phyloP scores from a whole-genome alignment of 2,329 filamentous ascomycete species.

The Alternaria gaisen region DNA sequence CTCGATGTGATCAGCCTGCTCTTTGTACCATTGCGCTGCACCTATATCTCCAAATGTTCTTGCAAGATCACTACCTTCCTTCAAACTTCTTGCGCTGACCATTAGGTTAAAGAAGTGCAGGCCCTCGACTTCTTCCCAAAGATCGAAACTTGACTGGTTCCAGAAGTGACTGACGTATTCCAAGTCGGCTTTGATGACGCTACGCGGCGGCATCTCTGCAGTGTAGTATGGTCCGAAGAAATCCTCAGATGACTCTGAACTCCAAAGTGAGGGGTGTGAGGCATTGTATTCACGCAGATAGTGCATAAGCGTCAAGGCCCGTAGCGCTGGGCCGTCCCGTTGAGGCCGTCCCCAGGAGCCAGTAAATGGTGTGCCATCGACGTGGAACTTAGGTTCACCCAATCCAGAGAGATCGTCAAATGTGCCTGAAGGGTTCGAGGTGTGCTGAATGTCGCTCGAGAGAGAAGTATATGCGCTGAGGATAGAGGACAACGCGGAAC shows the following conservation, averaged over 20 bases:
- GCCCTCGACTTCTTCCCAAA: conserved; percentile 58
- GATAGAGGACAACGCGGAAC: conserved; percentile 39
- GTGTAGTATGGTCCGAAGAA: conserved; percentile 51
- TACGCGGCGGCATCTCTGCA: conserved; percentile 46
- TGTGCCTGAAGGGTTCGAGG: conserved; percentile 49
- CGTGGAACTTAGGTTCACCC: conserved; percentile 56
- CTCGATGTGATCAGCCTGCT: conserved; percentile 49
- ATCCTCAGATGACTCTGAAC: conserved; percentile 27
- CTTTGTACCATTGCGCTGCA: conserved; percentile 50
- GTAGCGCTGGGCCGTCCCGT: conserved; percentile 56
- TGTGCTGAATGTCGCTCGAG: conserved; percentile 51
- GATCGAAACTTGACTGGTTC: conserved; percentile 54
- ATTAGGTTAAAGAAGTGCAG: conserved; percentile 54
- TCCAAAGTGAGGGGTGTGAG: conserved; percentile 51
- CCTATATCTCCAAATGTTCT: conserved; percentile 46
- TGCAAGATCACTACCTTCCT: conserved; percentile 48
- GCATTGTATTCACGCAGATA: conserved; percentile 54
- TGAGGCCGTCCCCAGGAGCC: conserved; percentile 56
- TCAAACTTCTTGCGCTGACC: conserved; percentile 49
- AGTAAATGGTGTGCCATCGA: conserved; percentile 49
- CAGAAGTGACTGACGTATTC: conserved; percentile 56
- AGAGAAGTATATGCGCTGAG: conserved; percentile 46
- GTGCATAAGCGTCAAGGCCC: conserved; percentile 54
- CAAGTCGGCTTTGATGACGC: conserved; percentile 56
- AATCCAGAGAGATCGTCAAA: conserved; percentile 50